These are phyloP conservation scores for Ilyonectria robusta DNA, from an alignment of 2,329 filamentous ascomycete species.

Conservation along the genomic window DNA sequence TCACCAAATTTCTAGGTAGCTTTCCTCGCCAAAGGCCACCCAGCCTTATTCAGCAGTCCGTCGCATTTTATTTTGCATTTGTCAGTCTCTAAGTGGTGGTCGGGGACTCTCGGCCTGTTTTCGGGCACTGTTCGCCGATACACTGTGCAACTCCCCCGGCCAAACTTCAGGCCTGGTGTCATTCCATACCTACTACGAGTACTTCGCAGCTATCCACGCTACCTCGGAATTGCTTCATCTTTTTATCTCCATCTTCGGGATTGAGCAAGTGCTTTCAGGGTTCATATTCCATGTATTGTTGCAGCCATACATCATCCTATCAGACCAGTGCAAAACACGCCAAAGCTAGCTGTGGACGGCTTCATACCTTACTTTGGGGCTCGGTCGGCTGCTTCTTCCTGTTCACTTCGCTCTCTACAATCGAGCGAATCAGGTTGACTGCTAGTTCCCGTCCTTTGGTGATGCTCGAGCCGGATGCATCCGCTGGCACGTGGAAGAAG, in stretches of 20 bases:
- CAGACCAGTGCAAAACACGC: conserved; percentile 6
- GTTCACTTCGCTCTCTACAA: conserved; percentile 66
- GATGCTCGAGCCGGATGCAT: conserved; percentile 64
- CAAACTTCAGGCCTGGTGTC: neutral
- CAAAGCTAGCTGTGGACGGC: neutral
- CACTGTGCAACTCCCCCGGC: conserved; percentile 21
- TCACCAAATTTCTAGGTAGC: neutral
- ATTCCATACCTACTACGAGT: neutral
- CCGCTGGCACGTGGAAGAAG: conserved; percentile 81
- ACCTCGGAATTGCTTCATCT: too few relatives aligned
- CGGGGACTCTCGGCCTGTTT: conserved; percentile 7
- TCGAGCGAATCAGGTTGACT: conserved; percentile 68
- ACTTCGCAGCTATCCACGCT: too few relatives aligned
- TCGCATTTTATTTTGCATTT: neutral
- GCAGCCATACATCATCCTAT: neutral
- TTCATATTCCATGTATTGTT: neutral
- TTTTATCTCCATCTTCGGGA: too few relatives aligned
- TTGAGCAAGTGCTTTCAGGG: neutral
- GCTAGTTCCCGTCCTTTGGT: conserved; percentile 65
- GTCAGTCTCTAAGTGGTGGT: conserved; percentile 5
- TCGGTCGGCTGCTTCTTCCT: conserved; percentile 31
- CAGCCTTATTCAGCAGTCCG: neutral
- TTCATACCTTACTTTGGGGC: conserved; percentile 21
- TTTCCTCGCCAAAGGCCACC: neutral
- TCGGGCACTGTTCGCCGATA: conserved; percentile 22